Base-by-base conservation (phyloP, 2,329 filamentous ascomycete species). In the Alternaria tenuissima region DNA sequence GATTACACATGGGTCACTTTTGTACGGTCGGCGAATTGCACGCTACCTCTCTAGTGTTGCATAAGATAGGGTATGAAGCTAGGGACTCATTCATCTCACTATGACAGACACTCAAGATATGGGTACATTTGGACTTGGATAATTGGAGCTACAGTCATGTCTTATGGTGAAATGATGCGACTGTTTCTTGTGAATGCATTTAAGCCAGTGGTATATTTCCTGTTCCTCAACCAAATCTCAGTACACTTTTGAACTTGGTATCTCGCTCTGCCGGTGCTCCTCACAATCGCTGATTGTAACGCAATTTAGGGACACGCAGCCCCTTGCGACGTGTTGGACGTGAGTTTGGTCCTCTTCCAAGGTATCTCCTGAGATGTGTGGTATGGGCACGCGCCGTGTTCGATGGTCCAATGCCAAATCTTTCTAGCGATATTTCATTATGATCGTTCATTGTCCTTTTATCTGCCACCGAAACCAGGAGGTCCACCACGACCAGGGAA, bases 401-500 rank as follows among this genome's bases (percentile, higher is more conserved):
- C 41, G 48, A 38, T 38, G 34, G 48, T 49, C 36, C 48, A 53
- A 53, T 49, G 54, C 54, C 49, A 16, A 43, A 32, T 49, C 54
- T 38, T 44, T 61, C 48, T 24, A 22, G 38, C 52, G 26, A 26
- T 44, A 6, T 52, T 48, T 52, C 16, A 22, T 54, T 12, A 52
- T 58, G 24, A 30, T 39, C 46, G 30, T 20, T 32, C 55, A 16
- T 59, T 46, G 43, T 42, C 38, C 28, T 36, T 63, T 53, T 75
- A 75, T 53, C 71, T 68, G 54, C 68, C 68, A 52, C 66, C 66
- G 26, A 66, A 72, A 28, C 72, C 72, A 46, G 72, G 72, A 28
- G 72, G 71, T 28, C 70, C 71, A 49, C 72, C 72, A 36, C 69
- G 66, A 32, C 72, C 69, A 44, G 64, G 61, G 59, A 71, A 71